Evolutionary conservation across 2,329 filamentous ascomycete genomes (phyloP), one percentile per base, ranked within the genome.

Genomic region (Triangularia setosa): DNA sequence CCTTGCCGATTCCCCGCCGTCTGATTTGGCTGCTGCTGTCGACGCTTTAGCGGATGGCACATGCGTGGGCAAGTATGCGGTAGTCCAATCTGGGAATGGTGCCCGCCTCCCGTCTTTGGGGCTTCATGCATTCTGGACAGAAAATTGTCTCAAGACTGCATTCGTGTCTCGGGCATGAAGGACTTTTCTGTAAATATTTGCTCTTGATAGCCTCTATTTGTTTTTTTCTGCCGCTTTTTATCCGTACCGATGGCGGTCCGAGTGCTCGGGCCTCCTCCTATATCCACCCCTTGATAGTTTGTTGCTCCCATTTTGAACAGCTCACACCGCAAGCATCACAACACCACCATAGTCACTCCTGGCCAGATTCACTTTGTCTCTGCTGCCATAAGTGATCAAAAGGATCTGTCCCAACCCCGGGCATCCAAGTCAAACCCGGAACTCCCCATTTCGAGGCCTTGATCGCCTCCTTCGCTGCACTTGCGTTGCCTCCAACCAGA

Each of bases 21-120:
- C 55, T 70, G 69, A 71, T 72, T 70, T 64, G 69, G 61, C 64
- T 60, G 60, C 62, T 66, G 28, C 40, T 60, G 55, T 28, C 48
- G 61, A n/a, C 67, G 65, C 67, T 62, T 69, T 67, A 61, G 61
- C 61, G 61, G 54, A 56, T 60, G 58, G 25, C 58, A 48, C 44
- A 53, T 56, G 44, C 28, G 16, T 27, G 35, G 60, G 59, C 57
- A 21, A 60, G 40, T 16, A 44, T 27, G 25, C 24, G 25, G 27
- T 28, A 56, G 18, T 24, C 52, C 44, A 54, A 5, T 54, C 44
- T 40, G 16, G 30, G 52, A 54, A 35, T 54, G 40, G 40, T 21
- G 40, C 21, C 18, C 21, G 25, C 21, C 25, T 40, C 30, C 57
- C 57, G 57, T 23, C 23, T 40, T 59, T n/a, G n/a, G 24, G n/a